Conservation (phyloP, 1,139 yeast species). For the Pichia sp. region DNA sequence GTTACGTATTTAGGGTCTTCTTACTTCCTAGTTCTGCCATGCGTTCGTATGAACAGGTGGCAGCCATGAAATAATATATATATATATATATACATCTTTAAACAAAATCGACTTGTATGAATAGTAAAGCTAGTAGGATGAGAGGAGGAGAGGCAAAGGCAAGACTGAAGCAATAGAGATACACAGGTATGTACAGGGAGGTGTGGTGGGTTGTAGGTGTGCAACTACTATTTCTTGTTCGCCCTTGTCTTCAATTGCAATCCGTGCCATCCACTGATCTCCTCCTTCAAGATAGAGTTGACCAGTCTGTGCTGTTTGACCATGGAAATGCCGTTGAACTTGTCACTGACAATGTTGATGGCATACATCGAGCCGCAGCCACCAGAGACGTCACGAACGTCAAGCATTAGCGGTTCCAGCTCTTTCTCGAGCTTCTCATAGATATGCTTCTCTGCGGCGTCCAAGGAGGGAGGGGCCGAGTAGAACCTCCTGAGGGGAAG, state of each 20-base stretch:
- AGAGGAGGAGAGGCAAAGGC: background rate
- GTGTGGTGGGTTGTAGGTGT: background rate
- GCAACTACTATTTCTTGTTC: conserved; percentile 1
- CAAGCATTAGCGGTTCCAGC: conserved; percentile 55
- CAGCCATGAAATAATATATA: background rate
- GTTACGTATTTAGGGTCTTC: too few species aligned
- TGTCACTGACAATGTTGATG: conserved; percentile 65
- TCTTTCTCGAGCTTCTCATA: conserved; percentile 50
- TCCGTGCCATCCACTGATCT: conserved; percentile 92
- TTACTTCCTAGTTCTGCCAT: too few species aligned
- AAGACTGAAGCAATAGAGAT: background rate
- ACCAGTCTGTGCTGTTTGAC: conserved; percentile 90
- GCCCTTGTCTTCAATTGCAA: conserved; percentile 75
- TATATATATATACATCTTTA: conserved; percentile 1
- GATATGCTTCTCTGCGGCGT: conserved; percentile 65
- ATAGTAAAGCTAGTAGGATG: background rate
- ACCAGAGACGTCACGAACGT: conserved; percentile 80
- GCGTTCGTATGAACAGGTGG: too few species aligned
- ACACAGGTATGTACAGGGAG: background rate
- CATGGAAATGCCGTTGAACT: conserved; percentile 77
- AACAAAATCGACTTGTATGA: background rate
- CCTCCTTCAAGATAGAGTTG: conserved; percentile 75
- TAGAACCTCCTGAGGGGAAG: background rate
- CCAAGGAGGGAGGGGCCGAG: conserved; percentile 32
- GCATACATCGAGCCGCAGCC: conserved; percentile 99